Evolutionary conservation across 345 rosid genomes (phyloP), one percentile per base, ranked within the genome.

Genomic region (Populus pruinosa): DNA sequence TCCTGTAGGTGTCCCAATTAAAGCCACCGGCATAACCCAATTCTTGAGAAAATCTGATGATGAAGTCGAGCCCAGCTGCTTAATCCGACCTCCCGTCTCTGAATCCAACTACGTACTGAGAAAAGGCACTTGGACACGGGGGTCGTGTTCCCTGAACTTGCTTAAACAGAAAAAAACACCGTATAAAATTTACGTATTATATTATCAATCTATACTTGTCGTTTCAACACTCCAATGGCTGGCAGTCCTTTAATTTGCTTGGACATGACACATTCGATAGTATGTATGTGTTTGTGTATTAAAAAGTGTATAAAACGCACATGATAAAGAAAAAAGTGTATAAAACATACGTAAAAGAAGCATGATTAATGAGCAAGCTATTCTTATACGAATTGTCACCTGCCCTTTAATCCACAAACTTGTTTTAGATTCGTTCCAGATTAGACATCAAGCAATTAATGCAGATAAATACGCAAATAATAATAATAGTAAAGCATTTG

Each of bases 161-260:
- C 62, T 21, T 20, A 23, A 11, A 9, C 29, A 21, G 27, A 56
- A 56, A n/a, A n/a, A 9, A 21, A 1, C 0, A 8, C 63, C 27
- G 63, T n/a, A 18, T 7, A 20, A 53, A n/a, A 20, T 50, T 0
- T 21, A 10, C 63, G 29, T n/a, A n/a, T 59, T 47, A 47, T 47
- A 41, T 4, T 10, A 59, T 8, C 12, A 2, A 41, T 41, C 44
- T 23, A 25, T n/a, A 59, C 63, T 9, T 10, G 63, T 59, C 14
- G 63, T 59, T 25, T 8, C 29, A 23, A 10, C 62, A 56, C 5
- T 56, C 62, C 0, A 41, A 11, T 41, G 44, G 11, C 27, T 1
- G 62, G 27, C 16, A 59, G 63, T 59, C 29, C 67, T 75, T 63
- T 11, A 12, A 69, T 68, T 69, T 79, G 65, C 73, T 75, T 74